These are phyloP conservation scores for Hordeum pubiflorum DNA, from an alignment of 202 grass and related monocot species.

Conservation along the genomic window DNA sequence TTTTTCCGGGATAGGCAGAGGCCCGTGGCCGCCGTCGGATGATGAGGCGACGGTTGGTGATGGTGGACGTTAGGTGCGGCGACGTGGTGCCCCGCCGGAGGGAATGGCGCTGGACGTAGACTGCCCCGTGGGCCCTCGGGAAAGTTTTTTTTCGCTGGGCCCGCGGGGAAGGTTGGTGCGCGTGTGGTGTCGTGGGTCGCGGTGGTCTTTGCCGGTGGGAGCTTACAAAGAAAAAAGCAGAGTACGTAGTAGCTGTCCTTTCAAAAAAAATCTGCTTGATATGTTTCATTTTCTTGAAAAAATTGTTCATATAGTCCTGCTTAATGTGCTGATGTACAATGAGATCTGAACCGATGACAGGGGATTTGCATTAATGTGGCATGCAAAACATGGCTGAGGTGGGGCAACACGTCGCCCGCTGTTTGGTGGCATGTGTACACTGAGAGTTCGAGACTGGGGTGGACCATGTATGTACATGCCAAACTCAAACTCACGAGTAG, in stretches of 20 bases:
- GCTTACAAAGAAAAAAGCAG: too few species aligned
- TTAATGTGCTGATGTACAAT: not conserved
- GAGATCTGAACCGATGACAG: not conserved
- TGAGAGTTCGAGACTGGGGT: not conserved
- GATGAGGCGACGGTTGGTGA: not conserved
- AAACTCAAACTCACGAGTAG: not conserved
- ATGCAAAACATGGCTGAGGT: not conserved
- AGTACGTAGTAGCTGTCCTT: too few species aligned
- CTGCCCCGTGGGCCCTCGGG: not conserved
- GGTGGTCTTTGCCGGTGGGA: not conserved
- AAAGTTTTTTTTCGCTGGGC: too few species aligned
- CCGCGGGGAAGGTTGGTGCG: not conserved
- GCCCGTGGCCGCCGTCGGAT: not conserved
- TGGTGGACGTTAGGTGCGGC: not conserved
- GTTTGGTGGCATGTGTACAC: not conserved
- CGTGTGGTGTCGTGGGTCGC: constrained; percentile 10
- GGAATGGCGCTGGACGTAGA: not conserved
- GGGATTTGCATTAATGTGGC: not conserved
- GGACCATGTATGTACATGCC: not conserved
- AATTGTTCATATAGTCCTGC: too few species aligned
- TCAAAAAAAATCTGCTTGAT: too few species aligned
- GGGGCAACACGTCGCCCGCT: not conserved
- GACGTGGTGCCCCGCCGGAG: constrained; percentile 12
- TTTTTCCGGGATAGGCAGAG: not conserved
- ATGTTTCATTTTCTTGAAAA: too few species aligned